Base-by-base conservation (phyloP, 1,284 basidiomycete genomes). In the Cronartium quercuum region DNA sequence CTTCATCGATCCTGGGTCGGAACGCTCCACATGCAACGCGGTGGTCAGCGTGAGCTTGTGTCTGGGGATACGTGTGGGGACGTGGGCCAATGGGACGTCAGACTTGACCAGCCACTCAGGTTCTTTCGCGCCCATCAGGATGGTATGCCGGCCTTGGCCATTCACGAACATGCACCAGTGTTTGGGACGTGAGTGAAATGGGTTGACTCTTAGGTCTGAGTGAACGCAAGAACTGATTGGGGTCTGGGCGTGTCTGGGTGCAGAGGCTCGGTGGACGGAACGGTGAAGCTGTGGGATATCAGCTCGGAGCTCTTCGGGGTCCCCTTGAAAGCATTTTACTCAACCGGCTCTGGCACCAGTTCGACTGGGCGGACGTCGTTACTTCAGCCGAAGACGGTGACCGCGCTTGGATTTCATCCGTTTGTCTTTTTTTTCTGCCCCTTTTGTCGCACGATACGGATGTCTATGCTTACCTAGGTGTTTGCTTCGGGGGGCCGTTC, bases 1-100 rank as follows among this genome's bases (percentile, higher is more conserved):
- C 79, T 91, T 66, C 95, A 98, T 83, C 85, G 87, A 41, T 88
- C 90, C 9, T 98, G 94, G 94, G 88, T 98, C 21, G 91, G 94
- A 82, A 92, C 90, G 78, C 90, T 94, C 41, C 88, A 89, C 77
- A 90, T 94, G 84, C 91, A 97, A 83, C 88, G 90, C 10, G 87
- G 86, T 2, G 84, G 87, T 6, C 84, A 86, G 24, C 85, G 86
- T 18, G 91, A 95, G 79, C 87, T 97, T 77, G 83, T 97, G 10
- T 93, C 93, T n/a, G 94, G 91, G 76, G 97, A 94, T 80, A 83
- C 92, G 81, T 90, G 92, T 79, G 96, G 96, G 0, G 89, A 93
- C 79, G 89, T 97, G 57, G 89, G 91, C 77, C 83, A 98, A 41
- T 98, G 94, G 91, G 96, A 99, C 82, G 85, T 92, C 51, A 88